Percentiles rank a stretch among this genome's conserved stretches.
Evolutionary conservation across 108 stramenopile genomes (phyloP).

Genomic region (Pseudonitzschia multistriata): DNA sequence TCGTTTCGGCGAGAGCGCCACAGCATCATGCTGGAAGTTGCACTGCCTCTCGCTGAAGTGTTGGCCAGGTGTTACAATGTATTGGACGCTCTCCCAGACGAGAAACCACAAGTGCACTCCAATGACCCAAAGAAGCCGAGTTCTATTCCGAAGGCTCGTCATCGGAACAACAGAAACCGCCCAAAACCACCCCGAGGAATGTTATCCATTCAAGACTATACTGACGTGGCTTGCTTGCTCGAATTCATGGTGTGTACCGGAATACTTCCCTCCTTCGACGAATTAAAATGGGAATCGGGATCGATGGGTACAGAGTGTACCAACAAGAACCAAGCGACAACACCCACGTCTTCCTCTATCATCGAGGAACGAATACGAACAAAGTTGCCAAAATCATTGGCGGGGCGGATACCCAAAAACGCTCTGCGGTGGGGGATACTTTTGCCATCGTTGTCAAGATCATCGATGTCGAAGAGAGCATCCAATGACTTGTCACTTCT

Average conservation of each 20-base stretch:
- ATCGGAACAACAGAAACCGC: constrained; percentile 23
- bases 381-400: constrained; percentile 65
- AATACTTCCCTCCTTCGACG: constrained; percentile 50
- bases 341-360: not conserved
- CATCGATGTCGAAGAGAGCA: not conserved
- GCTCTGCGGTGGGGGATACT: constrained; percentile 45
- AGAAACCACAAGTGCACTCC: not conserved
- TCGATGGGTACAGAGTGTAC: constrained; percentile 33
- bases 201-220: constrained; percentile 81
- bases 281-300: not conserved
- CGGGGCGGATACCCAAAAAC: constrained; percentile 59
- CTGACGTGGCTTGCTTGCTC: constrained; percentile 74
- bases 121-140: not conserved
- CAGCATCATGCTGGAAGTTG: constrained; percentile 2
- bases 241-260: constrained; percentile 62
- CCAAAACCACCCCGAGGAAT: constrained; percentile 69
- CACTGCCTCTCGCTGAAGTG: constrained; percentile 5
- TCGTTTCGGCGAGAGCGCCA: not conserved
- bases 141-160: too few species aligned
- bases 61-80: constrained; percentile 18
- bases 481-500: not conserved
- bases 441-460: not conserved
- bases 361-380: constrained; percentile 36
- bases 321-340: not conserved
- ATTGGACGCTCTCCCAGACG: constrained; percentile 9